These are phyloP conservation scores for Kwoniella shandongensis DNA, from an alignment of 768 basidiomycete genomes.

Conservation along the genomic window DNA sequence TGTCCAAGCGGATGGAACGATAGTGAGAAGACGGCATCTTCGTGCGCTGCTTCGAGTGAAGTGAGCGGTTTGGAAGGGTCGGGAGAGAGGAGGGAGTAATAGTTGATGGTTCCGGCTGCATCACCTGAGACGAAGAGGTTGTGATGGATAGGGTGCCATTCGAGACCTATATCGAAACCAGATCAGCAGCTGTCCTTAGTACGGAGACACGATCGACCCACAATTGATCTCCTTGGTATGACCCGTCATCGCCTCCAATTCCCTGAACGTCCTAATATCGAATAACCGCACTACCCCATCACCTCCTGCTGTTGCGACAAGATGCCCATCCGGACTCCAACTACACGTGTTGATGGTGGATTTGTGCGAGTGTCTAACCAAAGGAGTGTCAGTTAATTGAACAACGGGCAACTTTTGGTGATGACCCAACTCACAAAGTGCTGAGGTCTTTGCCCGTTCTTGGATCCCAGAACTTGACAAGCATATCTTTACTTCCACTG, in stretches of 20 bases:
- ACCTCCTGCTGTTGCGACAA: constrained; percentile 89
- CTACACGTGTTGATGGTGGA: constrained; percentile 89
- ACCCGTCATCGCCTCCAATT: constrained; percentile 84
- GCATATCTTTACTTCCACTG: constrained; percentile 95
- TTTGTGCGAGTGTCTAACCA: constrained; percentile 84
- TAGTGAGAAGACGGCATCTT: constrained; percentile 94
- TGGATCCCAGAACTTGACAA: constrained; percentile 99
- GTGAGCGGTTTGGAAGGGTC: constrained; percentile 67
- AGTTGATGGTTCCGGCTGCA: constrained; percentile 86
- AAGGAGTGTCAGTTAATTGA: constrained; percentile 4
- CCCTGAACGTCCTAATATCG: constrained; percentile 97
- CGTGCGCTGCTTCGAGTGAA: constrained; percentile 91
- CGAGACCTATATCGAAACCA: constrained; percentile 62
- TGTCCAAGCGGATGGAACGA: constrained; percentile 95
- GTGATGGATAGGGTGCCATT: constrained; percentile 93
- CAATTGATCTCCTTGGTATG: constrained; percentile 99
- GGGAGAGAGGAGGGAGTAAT: constrained; percentile 79
- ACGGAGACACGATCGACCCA: constrained; percentile 55
- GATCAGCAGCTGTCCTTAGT: not conserved
- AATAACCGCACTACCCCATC: constrained; percentile 95
- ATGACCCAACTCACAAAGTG: constrained; percentile 66
- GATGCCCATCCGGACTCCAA: constrained; percentile 93
- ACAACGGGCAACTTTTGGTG: not conserved
- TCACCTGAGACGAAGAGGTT: constrained; percentile 87
- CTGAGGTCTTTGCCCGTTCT: constrained; percentile 85